Conservation (phyloP, 2,329 filamentous ascomycete genomes). For the Penicillium sclerotiorum region DNA sequence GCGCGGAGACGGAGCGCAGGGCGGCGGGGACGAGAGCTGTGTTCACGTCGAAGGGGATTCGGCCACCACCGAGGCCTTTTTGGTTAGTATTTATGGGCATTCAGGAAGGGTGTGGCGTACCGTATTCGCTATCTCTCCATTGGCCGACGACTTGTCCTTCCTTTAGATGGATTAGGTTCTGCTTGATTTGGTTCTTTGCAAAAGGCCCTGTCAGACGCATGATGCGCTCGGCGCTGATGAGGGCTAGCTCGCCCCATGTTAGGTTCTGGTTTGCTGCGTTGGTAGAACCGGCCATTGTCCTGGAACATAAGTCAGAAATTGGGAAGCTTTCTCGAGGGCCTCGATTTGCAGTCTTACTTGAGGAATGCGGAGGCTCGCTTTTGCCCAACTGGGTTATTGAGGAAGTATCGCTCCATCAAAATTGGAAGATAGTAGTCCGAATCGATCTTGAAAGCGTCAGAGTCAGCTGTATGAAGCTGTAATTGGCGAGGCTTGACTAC, state of each 20-base stretch:
- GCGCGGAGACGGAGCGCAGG: slow-evolving; percentile 58
- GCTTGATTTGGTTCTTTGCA: slow-evolving; percentile 51
- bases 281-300: slow-evolving; percentile 51
- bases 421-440: slow-evolving; percentile 64
- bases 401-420: slow-evolving; percentile 61
- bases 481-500: not conserved
- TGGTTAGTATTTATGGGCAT: not conserved
- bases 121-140: slow-evolving; percentile 65
- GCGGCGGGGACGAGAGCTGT: slow-evolving; percentile 64
- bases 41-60: slow-evolving; percentile 68
- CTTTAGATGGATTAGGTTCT: slow-evolving; percentile 63
- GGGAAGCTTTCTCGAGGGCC: not conserved
- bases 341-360: slow-evolving; percentile 14
- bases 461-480: not conserved
- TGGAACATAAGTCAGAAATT: slow-evolving; percentile 24
- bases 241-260: slow-evolving; percentile 57
- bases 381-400: slow-evolving; percentile 48
- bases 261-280: slow-evolving; percentile 55
- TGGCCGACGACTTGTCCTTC: slow-evolving; percentile 59
- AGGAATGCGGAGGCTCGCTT: slow-evolving; percentile 43
- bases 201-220: slow-evolving; percentile 60
- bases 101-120: slow-evolving; percentile 28
- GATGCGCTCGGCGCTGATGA: slow-evolving; percentile 60
- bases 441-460: slow-evolving; percentile 50
- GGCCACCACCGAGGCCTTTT: slow-evolving; percentile 57